phyloP scores from a whole-genome alignment of 2,329 filamentous ascomycete species.

The Penicillium sp. region DNA sequence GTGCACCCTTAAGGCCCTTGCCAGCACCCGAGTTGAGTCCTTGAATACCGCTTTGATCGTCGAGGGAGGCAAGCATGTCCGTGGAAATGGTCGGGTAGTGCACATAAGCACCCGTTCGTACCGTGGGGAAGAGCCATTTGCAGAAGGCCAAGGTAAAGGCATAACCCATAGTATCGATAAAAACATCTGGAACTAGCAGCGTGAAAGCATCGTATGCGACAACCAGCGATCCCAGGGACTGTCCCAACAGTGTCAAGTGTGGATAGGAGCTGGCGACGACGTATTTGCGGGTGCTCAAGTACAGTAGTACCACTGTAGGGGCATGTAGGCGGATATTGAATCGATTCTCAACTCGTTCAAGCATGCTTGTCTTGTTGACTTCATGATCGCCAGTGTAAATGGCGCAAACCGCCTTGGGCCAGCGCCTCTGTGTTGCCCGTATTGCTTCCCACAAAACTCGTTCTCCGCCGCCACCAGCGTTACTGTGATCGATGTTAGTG shows the following conservation, averaged over 20 bases:
- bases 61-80: conserved; percentile 85
- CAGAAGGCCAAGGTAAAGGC: conserved; percentile 80
- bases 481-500: conserved; percentile 48
- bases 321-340: conserved; percentile 90
- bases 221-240: conserved; percentile 80
- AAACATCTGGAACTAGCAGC: conserved; percentile 86
- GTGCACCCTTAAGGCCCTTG: conserved; percentile 60
- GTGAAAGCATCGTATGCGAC: conserved; percentile 89
- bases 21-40: conserved; percentile 82
- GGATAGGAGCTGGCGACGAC: conserved; percentile 85
- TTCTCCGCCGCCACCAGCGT: conserved; percentile 93
- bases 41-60: conserved; percentile 57
- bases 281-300: conserved; percentile 80
- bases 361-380: conserved; percentile 70
- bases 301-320: conserved; percentile 79
- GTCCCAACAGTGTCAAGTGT: conserved; percentile 86
- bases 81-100: conserved; percentile 98
- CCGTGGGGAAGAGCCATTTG: conserved; percentile 70
- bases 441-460: conserved; percentile 95
- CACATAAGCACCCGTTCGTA: conserved; percentile 88
- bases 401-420: conserved; percentile 81
- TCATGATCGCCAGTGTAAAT: conserved; percentile 96
- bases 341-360: conserved; percentile 71
- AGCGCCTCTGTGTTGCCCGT: conserved; percentile 78
- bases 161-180: conserved; percentile 97